phyloP scores from a whole-genome alignment of 2,329 filamentous ascomycete species.

The Pseudogymnoascus destructans region DNA sequence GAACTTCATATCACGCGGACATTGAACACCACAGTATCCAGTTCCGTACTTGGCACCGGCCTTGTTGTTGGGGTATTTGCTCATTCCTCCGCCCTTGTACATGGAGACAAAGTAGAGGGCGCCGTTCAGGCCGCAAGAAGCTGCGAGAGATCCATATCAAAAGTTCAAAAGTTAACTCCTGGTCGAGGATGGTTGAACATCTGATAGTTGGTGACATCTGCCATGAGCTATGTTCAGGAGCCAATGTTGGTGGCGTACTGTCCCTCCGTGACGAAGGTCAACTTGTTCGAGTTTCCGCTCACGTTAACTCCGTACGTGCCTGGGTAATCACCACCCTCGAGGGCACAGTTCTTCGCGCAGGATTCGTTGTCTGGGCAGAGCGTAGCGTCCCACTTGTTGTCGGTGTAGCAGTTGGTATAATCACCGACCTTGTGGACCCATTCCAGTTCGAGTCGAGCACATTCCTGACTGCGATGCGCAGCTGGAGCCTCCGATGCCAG shows the following conservation, averaged over 20 bases:
- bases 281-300: conserved; percentile 36
- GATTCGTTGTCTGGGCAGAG: conserved; percentile 32
- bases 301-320: conserved; percentile 42
- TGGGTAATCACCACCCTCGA: conserved; percentile 41
- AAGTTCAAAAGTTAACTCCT: conserved; percentile 63
- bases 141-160: conserved; percentile 57
- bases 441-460: conserved; percentile 44
- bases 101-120: conserved; percentile 55
- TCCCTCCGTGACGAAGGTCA: conserved; percentile 44
- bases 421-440: conserved; percentile 38
- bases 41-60: conserved; percentile 48
- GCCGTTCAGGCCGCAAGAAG: conserved; percentile 58
- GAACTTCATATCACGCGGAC: conserved; percentile 39
- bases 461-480: conserved; percentile 35
- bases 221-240: conserved; percentile 52
- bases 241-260: conserved; percentile 33
- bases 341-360: conserved; percentile 37
- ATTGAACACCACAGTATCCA: conserved; percentile 52
- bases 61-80: conserved; percentile 37
- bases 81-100: conserved; percentile 45
- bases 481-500: conserved; percentile 23
- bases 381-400: conserved; percentile 31
- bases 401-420: conserved; percentile 30
- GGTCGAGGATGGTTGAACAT: conserved; percentile 50
- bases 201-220: conserved; percentile 47